phyloP scores from a whole-genome alignment of 2,329 filamentous ascomycete species.

The Iodosphaeria phyllophila region DNA sequence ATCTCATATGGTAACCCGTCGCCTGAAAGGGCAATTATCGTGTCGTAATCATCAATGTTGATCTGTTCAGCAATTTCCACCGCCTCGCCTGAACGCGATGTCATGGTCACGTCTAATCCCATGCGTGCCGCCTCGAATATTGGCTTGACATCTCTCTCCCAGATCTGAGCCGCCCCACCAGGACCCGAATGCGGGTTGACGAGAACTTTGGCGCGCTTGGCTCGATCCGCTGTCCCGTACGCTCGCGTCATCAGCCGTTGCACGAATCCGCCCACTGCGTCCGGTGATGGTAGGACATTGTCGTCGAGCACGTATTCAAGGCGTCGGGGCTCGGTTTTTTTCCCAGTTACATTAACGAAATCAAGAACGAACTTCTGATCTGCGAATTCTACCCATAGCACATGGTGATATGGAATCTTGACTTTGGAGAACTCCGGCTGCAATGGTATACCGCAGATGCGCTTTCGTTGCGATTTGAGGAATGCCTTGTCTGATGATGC shows the following conservation, averaged over 20 bases:
- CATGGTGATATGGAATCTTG: conserved; percentile 57
- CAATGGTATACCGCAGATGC: conserved; percentile 10
- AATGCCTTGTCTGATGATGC: conserved; percentile 8
- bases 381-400: conserved; percentile 61
- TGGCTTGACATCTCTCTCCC: conserved; percentile 58
- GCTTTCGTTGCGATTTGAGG: conserved; percentile 7
- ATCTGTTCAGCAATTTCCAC: conserved; percentile 56
- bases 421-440: conserved; percentile 6
- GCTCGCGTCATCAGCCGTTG: conserved; percentile 45
- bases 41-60: conserved; percentile 66
- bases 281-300: conserved; percentile 22
- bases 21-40: conserved; percentile 75
- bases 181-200: conserved; percentile 85
- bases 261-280: no score
- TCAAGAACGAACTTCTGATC: conserved; percentile 47
- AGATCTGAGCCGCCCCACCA: conserved; percentile 54
- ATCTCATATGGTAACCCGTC: conserved; percentile 86
- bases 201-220: conserved; percentile 69
- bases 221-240: conserved; percentile 48
- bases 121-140: conserved; percentile 70
- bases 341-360: conserved; percentile 46
- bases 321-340: conserved; percentile 37
- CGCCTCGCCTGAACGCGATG: conserved; percentile 58
- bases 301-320: conserved; percentile 37
- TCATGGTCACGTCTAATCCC: conserved; percentile 53